Evolutionary conservation across 202 grass and related monocot genomes (phyloP).

Genomic region (Panicum hallii): DNA sequence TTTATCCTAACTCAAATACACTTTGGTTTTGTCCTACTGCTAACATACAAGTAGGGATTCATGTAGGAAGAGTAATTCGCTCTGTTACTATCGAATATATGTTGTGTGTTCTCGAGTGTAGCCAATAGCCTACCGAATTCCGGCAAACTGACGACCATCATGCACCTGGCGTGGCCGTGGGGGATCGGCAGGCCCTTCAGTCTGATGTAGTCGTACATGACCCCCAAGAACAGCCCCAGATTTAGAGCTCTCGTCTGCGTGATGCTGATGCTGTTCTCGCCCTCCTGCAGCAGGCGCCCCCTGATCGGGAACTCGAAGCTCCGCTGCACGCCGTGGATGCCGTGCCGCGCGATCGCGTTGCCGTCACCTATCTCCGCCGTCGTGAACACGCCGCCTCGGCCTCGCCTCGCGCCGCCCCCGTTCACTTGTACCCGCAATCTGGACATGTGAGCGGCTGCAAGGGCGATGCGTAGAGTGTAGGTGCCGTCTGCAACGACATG

Average conservation of each 20-base stretch:
- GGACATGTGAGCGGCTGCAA: slow-evolving; percentile 53
- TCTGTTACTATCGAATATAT: too few species aligned
- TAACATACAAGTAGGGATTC: too few species aligned
- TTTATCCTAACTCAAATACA: too few species aligned
- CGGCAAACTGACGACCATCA: background rate
- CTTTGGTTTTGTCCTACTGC: too few species aligned
- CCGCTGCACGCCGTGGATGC: slow-evolving; percentile 57
- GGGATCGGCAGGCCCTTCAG: slow-evolving; percentile 49
- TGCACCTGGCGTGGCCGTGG: background rate
- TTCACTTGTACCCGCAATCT: slow-evolving; percentile 62
- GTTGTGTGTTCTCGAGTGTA: too few species aligned
- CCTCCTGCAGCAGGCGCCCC: slow-evolving; percentile 25
- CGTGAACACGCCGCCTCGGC: slow-evolving; percentile 9
- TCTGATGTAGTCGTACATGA: slow-evolving; percentile 71
- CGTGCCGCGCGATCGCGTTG: slow-evolving; percentile 73
- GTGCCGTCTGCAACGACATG: background rate
- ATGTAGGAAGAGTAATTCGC: too few species aligned
- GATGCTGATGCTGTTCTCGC: slow-evolving; percentile 54
- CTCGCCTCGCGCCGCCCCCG: background rate
- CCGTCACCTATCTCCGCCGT: slow-evolving; percentile 45
- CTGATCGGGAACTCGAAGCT: slow-evolving; percentile 41
- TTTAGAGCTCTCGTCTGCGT: slow-evolving; percentile 35
- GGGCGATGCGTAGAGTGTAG: slow-evolving; percentile 55
- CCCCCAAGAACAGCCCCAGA: slow-evolving; percentile 30
- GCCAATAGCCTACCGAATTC: too few species aligned